Evolutionary conservation across 768 basidiomycete species (phyloP).

Genomic region (Pleurotus salmoneostramineus): DNA sequence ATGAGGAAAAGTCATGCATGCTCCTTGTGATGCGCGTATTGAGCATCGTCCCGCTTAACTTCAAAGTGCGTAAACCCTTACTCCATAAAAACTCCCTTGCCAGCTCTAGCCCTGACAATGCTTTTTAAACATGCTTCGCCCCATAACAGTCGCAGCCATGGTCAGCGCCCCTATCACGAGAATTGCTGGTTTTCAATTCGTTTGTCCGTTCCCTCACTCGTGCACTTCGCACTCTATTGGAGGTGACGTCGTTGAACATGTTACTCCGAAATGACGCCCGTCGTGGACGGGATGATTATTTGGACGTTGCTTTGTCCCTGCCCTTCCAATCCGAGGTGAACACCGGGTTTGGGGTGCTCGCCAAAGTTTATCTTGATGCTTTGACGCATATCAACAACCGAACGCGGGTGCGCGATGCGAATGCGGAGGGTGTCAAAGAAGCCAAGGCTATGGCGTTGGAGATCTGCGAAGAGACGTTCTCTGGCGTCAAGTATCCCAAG

Average conservation of each 20-base stretch:
- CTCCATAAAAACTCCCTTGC: constrained; percentile 1
- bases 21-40: constrained; percentile 94
- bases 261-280: constrained; percentile 86
- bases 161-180: constrained; percentile 95
- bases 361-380: constrained; percentile 94
- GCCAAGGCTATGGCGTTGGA: constrained; percentile 86
- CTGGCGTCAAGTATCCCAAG: constrained; percentile 84
- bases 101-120: constrained; percentile 11
- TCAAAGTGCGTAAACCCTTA: constrained; percentile 60
- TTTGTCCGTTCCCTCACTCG: constrained; percentile 91
- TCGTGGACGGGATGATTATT: constrained; percentile 81
- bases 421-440: constrained; percentile 74
- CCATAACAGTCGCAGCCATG: constrained; percentile 73
- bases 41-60: constrained; percentile 91
- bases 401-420: constrained; percentile 70
- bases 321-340: constrained; percentile 97
- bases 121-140: not conserved
- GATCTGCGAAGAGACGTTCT: constrained; percentile 92
- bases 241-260: constrained; percentile 92
- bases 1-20: constrained; percentile 93
- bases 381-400: constrained; percentile 84
- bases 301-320: constrained; percentile 88
- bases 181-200: constrained; percentile 96
- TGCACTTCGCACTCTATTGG: constrained; percentile 84
- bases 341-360: constrained; percentile 96